These are phyloP conservation scores for Keithomyces neogunnii DNA, from an alignment of 2,329 filamentous ascomycete genomes.

Conservation along the genomic window DNA sequence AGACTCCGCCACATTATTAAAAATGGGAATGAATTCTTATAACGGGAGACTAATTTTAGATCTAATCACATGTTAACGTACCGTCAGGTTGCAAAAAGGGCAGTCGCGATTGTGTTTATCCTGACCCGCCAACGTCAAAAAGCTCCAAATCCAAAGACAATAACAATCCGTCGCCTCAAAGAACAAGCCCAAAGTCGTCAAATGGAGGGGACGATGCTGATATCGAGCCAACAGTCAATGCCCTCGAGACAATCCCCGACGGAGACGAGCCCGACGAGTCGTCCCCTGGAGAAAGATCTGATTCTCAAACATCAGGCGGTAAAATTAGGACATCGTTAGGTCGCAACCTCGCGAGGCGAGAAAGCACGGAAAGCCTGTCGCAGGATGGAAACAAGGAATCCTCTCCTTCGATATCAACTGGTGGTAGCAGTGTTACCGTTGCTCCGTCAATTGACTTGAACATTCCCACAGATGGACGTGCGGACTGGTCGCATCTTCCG, in stretches of 20 bases:
- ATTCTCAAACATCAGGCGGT: slow-evolving; percentile 13
- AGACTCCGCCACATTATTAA: too few relatives aligned
- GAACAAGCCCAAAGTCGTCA: slow-evolving; percentile 44
- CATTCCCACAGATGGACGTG: slow-evolving; percentile 15
- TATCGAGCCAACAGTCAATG: slow-evolving; percentile 28
- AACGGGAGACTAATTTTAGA: too few relatives aligned
- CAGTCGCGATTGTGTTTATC: slow-evolving; percentile 82
- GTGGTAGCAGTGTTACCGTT: slow-evolving; percentile 18
- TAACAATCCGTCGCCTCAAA: slow-evolving; percentile 23
- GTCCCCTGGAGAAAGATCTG: slow-evolving; percentile 9
- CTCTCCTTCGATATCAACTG: slow-evolving; percentile 41
- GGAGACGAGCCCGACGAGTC: slow-evolving; percentile 40
- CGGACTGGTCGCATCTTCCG: slow-evolving; percentile 51
- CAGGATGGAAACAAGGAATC: slow-evolving; percentile 41
- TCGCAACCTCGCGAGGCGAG: slow-evolving; percentile 27
- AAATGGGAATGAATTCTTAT: too few relatives aligned
- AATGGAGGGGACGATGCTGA: slow-evolving; percentile 42
- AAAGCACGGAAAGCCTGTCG: slow-evolving; percentile 46
- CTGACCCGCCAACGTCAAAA: slow-evolving; percentile 52
- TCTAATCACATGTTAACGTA: neutral
- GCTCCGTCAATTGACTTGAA: slow-evolving; percentile 18
- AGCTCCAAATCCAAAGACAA: slow-evolving; percentile 31
- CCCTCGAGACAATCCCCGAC: slow-evolving; percentile 45
- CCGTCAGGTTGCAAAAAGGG: slow-evolving; percentile 80
- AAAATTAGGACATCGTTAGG: slow-evolving; percentile 31